These are phyloP conservation scores for Pneumocystis wakefieldiae DNA, from an alignment of 1,139 yeast genomes.

Conservation along the genomic window DNA sequence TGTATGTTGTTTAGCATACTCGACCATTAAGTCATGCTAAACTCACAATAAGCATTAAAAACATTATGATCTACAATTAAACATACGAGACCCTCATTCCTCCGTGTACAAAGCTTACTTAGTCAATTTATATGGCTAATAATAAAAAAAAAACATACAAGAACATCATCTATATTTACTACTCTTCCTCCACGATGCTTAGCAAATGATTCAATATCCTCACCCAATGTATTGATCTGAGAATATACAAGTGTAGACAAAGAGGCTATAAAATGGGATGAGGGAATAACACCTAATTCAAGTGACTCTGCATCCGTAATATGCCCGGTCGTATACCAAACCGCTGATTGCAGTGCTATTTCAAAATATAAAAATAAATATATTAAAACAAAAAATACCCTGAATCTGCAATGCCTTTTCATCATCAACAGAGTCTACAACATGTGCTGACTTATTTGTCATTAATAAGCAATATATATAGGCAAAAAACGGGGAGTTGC, in stretches of 20 bases:
- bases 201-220: neutral
- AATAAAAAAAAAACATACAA: neutral
- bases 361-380: neutral
- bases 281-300: neutral
- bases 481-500: neutral
- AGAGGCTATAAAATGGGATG: neutral
- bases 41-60: neutral
- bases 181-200: neutral
- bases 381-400: neutral
- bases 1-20: neutral
- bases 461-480: neutral
- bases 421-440: neutral
- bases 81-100: neutral
- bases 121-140: neutral
- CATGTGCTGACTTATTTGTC: neutral
- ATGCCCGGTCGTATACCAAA: neutral
- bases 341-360: neutral
- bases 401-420: neutral
- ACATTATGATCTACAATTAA: neutral
- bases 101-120: neutral
- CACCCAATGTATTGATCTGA: neutral
- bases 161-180: neutral
- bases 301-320: neutral
- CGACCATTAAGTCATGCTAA: neutral
- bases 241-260: neutral